Evolutionary conservation across 164 flowering plant species (phyloP).

Genomic region (Tetrastigma voinierianum): DNA sequence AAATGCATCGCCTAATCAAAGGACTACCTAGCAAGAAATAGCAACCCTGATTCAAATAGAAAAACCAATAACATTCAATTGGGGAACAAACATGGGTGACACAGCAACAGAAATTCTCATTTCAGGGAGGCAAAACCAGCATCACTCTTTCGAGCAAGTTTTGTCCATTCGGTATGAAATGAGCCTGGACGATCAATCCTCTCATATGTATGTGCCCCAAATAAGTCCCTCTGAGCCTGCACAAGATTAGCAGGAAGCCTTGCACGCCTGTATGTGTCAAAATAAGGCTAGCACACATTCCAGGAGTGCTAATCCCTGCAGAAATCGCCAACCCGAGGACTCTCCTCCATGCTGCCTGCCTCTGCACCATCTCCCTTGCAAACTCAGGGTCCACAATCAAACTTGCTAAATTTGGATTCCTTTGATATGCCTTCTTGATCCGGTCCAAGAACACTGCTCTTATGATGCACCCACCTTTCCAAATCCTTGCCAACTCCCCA

Average conservation of each 20-base stretch:
- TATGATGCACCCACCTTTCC: slow-evolving; percentile 61
- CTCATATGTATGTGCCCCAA: slow-evolving; percentile 57
- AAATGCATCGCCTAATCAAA: slow-evolving; percentile 13
- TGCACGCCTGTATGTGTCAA: slow-evolving; percentile 49
- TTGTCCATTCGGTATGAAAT: slow-evolving; percentile 53
- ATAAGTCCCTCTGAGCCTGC: slow-evolving; percentile 59
- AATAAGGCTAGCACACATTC: slow-evolving; percentile 55
- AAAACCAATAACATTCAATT: slow-evolving; percentile 5
- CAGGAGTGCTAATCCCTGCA: slow-evolving; percentile 50
- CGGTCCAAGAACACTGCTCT: slow-evolving; percentile 52
- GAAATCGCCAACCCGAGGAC: slow-evolving; percentile 46
- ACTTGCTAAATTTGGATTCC: slow-evolving; percentile 40
- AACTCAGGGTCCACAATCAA: slow-evolving; percentile 52
- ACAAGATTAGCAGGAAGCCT: slow-evolving; percentile 53
- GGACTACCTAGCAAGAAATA: slow-evolving; percentile 4
- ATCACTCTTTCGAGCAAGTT: slow-evolving; percentile 34
- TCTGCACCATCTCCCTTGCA: slow-evolving; percentile 51
- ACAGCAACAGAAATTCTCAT: slow-evolving; percentile 11
- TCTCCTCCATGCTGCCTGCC: slow-evolving; percentile 56
- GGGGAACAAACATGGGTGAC: slow-evolving; percentile 7
- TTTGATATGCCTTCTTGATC: slow-evolving; percentile 49
- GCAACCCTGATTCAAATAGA: slow-evolving; percentile 8
- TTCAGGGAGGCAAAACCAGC: slow-evolving; percentile 29
- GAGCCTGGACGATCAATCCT: slow-evolving; percentile 46
- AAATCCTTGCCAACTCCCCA: slow-evolving; percentile 55